Evolutionary conservation across 1,139 yeast genomes (phyloP).

Genomic region (Kodamaea anthophila): DNA sequence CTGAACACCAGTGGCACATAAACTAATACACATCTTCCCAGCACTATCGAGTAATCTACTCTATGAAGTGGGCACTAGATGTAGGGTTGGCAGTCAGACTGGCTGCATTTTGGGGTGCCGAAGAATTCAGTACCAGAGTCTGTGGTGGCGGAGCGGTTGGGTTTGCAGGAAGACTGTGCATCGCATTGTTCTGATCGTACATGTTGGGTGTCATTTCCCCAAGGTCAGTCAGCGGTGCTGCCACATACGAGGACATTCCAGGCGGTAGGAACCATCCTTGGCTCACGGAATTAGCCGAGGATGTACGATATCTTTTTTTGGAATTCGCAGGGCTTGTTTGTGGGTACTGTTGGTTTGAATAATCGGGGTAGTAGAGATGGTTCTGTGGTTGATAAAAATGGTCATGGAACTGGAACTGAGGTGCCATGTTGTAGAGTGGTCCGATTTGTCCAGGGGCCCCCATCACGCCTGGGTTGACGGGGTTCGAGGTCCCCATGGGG

Average conservation of each 20-base stretch:
- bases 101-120: not conserved
- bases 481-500: not conserved
- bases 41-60: no score
- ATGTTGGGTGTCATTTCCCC: constrained; percentile 3
- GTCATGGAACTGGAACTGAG: constrained; percentile 9
- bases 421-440: constrained; percentile 9
- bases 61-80: constrained; percentile 1
- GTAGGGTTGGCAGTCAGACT: constrained; percentile 4
- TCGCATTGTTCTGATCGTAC: constrained; percentile 1
- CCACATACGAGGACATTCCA: constrained; percentile 4
- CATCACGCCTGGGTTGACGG: not conserved
- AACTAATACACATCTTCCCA: no score
- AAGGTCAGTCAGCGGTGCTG: constrained; percentile 5
- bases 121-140: not conserved
- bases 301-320: constrained; percentile 6
- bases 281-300: constrained; percentile 2
- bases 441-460: constrained; percentile 6
- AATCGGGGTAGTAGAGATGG: constrained; percentile 8
- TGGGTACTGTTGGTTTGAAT: not conserved
- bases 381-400: constrained; percentile 1
- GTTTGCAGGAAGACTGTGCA: not conserved
- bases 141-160: not conserved
- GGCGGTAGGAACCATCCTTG: constrained; percentile 3
- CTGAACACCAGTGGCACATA: no score
- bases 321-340: not conserved